phyloP scores from a whole-genome alignment of 176 grass and related monocot genomes.

The Zea mays region Zm-B73-REFERENCE-NAM-5.0 NC_050098.1:34845501-34846000 shows the following conservation, averaged over 20 bases:
- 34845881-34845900: conserved; percentile 76
- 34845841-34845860: conserved; percentile 81
- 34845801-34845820: conserved; percentile 98
- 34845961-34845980: not conserved
- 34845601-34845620: conserved; percentile 7
- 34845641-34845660: conserved; percentile 37
- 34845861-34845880: conserved; percentile 48
- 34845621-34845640: not conserved
- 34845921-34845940: conserved; percentile 56
- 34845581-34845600: conserved; percentile 11
- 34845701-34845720: conserved; percentile 83
- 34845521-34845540: too few relatives aligned
- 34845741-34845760: conserved; percentile 75
- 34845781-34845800: conserved; percentile 63
- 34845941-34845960: not conserved
- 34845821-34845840: conserved; percentile 94
- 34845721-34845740: conserved; percentile 84
- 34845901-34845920: conserved; percentile 61
- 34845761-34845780: conserved; percentile 75
- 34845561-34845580: conserved; percentile 36
- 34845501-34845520: too few relatives aligned
- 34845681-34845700: conserved; percentile 63
- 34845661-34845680: conserved; percentile 73
- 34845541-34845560: not conserved
- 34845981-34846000: not conserved